phyloP scores from a whole-genome alignment of 306 rosid species.

The Luffa aegyptiaca region DNA sequence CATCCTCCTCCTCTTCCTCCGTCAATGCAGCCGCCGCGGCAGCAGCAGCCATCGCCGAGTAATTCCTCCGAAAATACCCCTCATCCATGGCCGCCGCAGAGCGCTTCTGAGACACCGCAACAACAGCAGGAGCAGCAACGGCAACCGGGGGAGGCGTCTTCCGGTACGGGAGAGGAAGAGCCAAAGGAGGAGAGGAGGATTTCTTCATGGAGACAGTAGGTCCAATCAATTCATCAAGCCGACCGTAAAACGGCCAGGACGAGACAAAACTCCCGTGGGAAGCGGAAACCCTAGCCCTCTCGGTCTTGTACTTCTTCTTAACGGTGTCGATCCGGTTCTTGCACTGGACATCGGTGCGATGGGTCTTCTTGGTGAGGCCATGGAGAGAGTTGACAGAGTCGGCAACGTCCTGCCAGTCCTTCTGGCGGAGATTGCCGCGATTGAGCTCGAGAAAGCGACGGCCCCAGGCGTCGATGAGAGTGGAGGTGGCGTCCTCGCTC shows the following conservation, averaged over 20 bases:
- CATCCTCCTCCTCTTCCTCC: conserved; percentile 59
- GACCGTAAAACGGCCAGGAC: conserved; percentile 67
- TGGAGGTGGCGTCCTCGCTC: conserved; percentile 86
- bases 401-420: conserved; percentile 98
- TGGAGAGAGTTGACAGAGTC: conserved; percentile 92
- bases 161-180: conserved; percentile 47
- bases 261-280: conserved; percentile 47
- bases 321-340: conserved; percentile 94
- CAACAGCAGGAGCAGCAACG: conserved; percentile 8
- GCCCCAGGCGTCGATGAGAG: conserved; percentile 91
- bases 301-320: conserved; percentile 90
- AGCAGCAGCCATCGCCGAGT: conserved; percentile 86
- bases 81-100: conserved; percentile 32
- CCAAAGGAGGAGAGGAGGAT: conserved; percentile 44
- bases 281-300: conserved; percentile 71
- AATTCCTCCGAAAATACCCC: conserved; percentile 66
- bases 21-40: conserved; percentile 66
- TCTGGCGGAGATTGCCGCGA: conserved; percentile 97
- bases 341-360: conserved; percentile 94
- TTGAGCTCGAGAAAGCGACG: conserved; percentile 83
- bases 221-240: conserved; percentile 58
- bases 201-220: conserved; percentile 41
- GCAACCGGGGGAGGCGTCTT: conserved; percentile 25
- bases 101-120: conserved; percentile 60
- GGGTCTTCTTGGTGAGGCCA: conserved; percentile 82